phyloP scores from a whole-genome alignment of 768 basidiomycete species.

The Phallus indusiatus region DNA sequence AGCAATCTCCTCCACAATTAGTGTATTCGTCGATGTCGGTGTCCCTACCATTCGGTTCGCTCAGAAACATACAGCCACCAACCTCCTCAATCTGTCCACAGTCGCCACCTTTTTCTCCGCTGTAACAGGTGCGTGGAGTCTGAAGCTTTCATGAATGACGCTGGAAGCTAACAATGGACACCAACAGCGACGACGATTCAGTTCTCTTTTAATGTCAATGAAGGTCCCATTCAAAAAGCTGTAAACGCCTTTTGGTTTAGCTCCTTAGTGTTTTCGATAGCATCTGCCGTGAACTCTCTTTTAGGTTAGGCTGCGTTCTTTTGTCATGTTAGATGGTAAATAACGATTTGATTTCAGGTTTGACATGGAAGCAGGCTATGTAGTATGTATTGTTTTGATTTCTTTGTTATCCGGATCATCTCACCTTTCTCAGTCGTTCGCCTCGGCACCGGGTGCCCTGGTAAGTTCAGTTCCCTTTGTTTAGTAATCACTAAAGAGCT shows the following conservation, averaged over 20 bases:
- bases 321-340: neutral
- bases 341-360: conserved; percentile 18
- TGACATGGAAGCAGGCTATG: conserved; percentile 78
- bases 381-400: conserved; percentile 43
- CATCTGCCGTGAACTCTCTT: conserved; percentile 68
- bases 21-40: conserved; percentile 70
- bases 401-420: conserved; percentile 12
- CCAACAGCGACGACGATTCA: conserved; percentile 34
- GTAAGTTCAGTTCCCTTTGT: conserved; percentile 17
- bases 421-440: conserved; percentile 41
- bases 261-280: conserved; percentile 68
- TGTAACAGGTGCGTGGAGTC: conserved; percentile 52
- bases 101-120: conserved; percentile 74
- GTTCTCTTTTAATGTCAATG: conserved; percentile 45
- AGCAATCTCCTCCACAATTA: conserved; percentile 55
- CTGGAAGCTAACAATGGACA: neutral
- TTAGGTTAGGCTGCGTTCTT: conserved; percentile 24
- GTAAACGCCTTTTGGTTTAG: conserved; percentile 72
- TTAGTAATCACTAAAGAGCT: neutral
- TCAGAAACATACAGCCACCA: conserved; percentile 61
- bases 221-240: conserved; percentile 31
- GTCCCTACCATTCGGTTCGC: conserved; percentile 71
- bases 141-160: neutral
- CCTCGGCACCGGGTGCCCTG: conserved; percentile 69
- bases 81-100: conserved; percentile 64